A percentile compares a stretch with the other conserved stretches of the same genome.
Conservation (phyloP, 805 yeast genomes). For the Middelhovenomyces tepae region DNA sequence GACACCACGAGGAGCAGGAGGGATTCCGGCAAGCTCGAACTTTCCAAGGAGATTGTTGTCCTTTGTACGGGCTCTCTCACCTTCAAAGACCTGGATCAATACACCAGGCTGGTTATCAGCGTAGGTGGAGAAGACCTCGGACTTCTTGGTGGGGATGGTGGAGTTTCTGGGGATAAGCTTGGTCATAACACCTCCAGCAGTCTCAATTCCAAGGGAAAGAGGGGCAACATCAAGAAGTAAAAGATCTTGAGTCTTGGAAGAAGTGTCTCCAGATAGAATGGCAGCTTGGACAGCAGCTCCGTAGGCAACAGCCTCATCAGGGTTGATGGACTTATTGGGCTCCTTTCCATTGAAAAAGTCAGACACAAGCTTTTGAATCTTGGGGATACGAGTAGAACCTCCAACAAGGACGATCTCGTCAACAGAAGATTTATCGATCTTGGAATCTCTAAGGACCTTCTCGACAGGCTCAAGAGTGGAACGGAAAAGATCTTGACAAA, state of each 20-base stretch:
- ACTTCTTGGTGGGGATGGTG: constrained; percentile 90
- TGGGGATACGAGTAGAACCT: constrained; percentile 97
- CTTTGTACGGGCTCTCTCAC: constrained; percentile 90
- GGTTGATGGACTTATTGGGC: constrained; percentile 91
- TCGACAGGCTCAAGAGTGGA: constrained; percentile 88
- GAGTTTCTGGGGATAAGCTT: constrained; percentile 95
- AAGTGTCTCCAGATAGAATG: constrained; percentile 87
- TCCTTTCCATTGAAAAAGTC: constrained; percentile 96
- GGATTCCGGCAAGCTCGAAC: constrained; percentile 88
- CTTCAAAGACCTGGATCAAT: constrained; percentile 88
- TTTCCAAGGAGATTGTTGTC: constrained; percentile 93
- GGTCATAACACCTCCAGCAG: constrained; percentile 98
- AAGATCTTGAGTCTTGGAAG: constrained; percentile 89
- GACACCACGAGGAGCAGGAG: constrained; percentile 97
- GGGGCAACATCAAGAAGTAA: constrained; percentile 93
- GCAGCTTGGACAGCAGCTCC: constrained; percentile 99
- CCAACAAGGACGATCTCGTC: constrained; percentile 90
- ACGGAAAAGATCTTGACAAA: constrained; percentile 87
- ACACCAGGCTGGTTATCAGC: constrained; percentile 98
- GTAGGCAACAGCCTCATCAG: constrained; percentile 97
- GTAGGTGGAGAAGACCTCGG: constrained; percentile 88
- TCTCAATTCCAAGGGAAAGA: constrained; percentile 90
- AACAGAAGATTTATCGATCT: constrained; percentile 77
- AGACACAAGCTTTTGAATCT: constrained; percentile 85
- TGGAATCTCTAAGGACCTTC: constrained; percentile 81